Evolutionary conservation across 2,329 filamentous ascomycete genomes (phyloP).

Genomic region (Aspergillus phoenicis): DNA sequence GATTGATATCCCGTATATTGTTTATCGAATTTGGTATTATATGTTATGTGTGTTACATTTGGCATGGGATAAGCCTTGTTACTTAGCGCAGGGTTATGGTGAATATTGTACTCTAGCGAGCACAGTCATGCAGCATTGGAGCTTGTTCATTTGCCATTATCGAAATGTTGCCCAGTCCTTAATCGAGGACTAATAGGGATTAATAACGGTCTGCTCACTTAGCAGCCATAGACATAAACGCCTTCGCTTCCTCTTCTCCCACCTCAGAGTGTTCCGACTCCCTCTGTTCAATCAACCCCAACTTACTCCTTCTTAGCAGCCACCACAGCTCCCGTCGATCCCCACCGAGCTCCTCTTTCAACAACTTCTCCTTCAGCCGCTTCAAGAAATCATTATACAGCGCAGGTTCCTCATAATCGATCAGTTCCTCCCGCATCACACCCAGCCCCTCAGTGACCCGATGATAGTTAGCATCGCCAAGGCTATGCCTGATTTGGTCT

Average conservation of each 20-base stretch:
- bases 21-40: not conserved
- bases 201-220: conserved; percentile 7
- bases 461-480: conserved; percentile 74
- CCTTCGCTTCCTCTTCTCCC: conserved; percentile 69
- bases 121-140: not conserved
- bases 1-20: not conserved
- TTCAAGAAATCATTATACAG: conserved; percentile 75
- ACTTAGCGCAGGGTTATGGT: not conserved
- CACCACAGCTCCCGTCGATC: conserved; percentile 84
- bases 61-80: not conserved
- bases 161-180: too few species aligned
- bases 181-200: too few species aligned
- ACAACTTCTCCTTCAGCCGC: conserved; percentile 70
- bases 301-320: conserved; percentile 63
- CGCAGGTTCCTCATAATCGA: conserved; percentile 71
- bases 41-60: not conserved
- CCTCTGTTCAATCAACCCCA: conserved; percentile 72
- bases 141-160: not conserved
- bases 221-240: conserved; percentile 21
- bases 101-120: conserved; percentile 9
- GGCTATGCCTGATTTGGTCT: conserved; percentile 68
- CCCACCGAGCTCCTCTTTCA: conserved; percentile 71
- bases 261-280: conserved; percentile 67
- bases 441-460: conserved; percentile 74
- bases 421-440: conserved; percentile 76